Evolutionary conservation across 1,284 basidiomycete species (phyloP).

Genomic region (Sporisorium graminicola): DNA sequence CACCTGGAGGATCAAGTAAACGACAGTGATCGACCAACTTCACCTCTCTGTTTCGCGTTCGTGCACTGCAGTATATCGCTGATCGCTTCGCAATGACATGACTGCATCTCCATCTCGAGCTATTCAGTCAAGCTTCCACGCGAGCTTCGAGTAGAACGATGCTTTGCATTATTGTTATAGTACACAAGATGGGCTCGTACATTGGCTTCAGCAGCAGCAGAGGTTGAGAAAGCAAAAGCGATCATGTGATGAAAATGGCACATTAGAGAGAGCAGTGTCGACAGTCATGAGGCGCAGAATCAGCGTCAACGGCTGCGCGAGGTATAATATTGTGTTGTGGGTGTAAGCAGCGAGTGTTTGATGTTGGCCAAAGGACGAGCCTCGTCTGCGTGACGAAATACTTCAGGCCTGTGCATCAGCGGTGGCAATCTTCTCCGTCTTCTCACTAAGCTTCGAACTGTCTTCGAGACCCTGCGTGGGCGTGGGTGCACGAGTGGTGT

Average conservation of each 20-base stretch:
- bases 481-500: conserved; percentile 29
- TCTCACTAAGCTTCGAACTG: conserved; percentile 21
- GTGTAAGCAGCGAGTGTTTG: background rate
- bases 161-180: conserved; percentile 12
- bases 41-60: background rate
- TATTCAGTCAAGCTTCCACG: background rate
- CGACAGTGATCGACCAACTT: background rate
- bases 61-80: background rate
- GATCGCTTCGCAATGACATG: background rate
- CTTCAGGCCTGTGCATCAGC: conserved; percentile 9
- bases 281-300: background rate
- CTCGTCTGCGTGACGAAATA: background rate
- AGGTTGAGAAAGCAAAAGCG: background rate
- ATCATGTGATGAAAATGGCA: background rate
- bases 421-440: conserved; percentile 8
- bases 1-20: conserved; percentile 49
- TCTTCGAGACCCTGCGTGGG: conserved; percentile 33
- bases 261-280: background rate
- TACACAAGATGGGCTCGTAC: conserved; percentile 4
- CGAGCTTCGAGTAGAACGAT: no score
- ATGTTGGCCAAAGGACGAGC: background rate
- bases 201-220: background rate
- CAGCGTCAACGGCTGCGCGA: conserved; percentile 7
- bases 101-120: background rate
- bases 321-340: conserved; percentile 19